Percentiles rank a stretch among this genome's conserved stretches.
phyloP scores from a whole-genome alignment of 2,329 filamentous ascomycete genomes.

The Seiridium cupressi region DNA sequence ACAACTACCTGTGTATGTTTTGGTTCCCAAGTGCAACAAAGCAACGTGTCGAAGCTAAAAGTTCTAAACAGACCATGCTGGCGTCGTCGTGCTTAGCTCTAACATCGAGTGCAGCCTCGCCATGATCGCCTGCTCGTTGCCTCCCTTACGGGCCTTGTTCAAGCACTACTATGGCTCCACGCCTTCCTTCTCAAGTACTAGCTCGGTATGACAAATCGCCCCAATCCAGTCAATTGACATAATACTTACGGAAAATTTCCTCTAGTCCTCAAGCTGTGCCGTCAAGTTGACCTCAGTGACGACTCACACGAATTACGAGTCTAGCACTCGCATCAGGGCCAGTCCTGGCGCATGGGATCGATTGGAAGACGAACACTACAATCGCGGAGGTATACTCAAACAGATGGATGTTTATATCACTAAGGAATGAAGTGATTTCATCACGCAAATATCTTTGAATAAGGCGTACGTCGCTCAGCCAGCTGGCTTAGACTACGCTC shows the following conservation, averaged over 20 bases:
- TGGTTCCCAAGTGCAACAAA: background rate
- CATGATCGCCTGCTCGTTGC: conserved; percentile 16
- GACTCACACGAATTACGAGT: background rate
- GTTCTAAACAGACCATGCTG: conserved; percentile 8
- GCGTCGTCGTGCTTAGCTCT: conserved; percentile 12
- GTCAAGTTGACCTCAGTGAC: background rate
- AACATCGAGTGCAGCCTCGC: conserved; percentile 12
- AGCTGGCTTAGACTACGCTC: too few relatives aligned
- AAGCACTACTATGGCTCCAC: background rate
- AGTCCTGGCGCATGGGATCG: background rate
- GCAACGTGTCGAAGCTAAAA: background rate
- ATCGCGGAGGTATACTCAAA: background rate
- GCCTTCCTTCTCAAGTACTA: background rate
- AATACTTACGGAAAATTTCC: too few relatives aligned
- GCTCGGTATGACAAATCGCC: background rate
- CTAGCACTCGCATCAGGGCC: background rate
- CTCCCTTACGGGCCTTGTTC: conserved; percentile 13
- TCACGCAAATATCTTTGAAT: too few relatives aligned
- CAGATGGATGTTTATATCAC: background rate
- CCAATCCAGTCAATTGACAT: background rate
- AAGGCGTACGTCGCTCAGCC: too few relatives aligned
- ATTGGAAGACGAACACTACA: background rate
- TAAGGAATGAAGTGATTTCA: background rate
- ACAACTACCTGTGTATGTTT: conserved; percentile 8
- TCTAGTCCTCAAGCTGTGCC: background rate